Evolutionary conservation across 75 land plant genomes (phyloP), one percentile per base, ranked within the genome.

Genomic region (Cunninghamia lanceolata): DNA sequence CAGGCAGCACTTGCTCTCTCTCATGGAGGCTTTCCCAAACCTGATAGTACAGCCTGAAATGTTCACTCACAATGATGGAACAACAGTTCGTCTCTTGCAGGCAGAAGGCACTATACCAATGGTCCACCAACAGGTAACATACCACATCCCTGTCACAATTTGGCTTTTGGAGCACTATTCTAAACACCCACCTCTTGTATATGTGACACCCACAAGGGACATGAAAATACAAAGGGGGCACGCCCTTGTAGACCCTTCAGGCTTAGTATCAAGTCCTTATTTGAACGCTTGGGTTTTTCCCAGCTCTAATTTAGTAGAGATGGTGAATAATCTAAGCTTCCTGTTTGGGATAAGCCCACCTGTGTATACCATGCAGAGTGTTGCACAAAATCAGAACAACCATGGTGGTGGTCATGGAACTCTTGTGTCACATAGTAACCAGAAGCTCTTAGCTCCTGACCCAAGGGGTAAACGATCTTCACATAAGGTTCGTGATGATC

Each of bases 151-250:
- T 54, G 74, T 96, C 15, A 89, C 88, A 76, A 91, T 96, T n/a
- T 96, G 95, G 95, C 85, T 96, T 68, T 91, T 86, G 32, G 94
- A 94, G 47, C 50, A 81, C 3, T 93, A 94, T 88, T 95, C 96
- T 21, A 84, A 79, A 56, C 34, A 46, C 25, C 82, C 92, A 0
- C 97, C 97, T 39, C 82, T 89, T 2, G 94, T 93, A 4, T 94
- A 63, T 74, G 88, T 94, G 43, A 87, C 87, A 17, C 86, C 93
- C 35, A 86, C 91, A 10, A 30, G 88, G 25, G 89, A 90, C 46
- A 84, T 87, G 83, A 53, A 82, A 14, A 88, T 93, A 79, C 84
- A 84, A 35, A 87, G 85, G n/a, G 74, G 87, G 53, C 95, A 96
- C 42, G 91, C 92, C 47, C 88, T 86, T 74, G 94, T 96, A 7